Percentiles rank a stretch among this genome's conserved stretches.
phyloP scores from a whole-genome alignment of 139 green algal species.

The Haematococcus sp. region DNA sequence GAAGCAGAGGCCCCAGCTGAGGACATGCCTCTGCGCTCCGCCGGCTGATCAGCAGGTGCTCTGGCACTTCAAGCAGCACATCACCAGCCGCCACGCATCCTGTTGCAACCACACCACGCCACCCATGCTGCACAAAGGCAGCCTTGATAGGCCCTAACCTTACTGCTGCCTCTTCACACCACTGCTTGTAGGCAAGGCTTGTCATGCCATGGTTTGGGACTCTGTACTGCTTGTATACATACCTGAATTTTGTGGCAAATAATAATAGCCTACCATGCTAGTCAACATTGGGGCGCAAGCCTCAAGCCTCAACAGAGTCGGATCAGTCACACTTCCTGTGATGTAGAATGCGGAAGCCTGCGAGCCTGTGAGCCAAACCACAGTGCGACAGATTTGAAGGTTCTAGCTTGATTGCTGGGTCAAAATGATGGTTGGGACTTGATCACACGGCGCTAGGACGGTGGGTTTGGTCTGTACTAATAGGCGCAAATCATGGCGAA shows the following conservation, averaged over 20 bases:
- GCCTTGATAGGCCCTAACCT: slow-evolving; percentile 13
- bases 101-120: slow-evolving; percentile 56
- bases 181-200: slow-evolving; percentile 28
- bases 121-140: slow-evolving; percentile 45
- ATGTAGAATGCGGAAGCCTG: no score
- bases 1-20: background rate
- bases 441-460: no score
- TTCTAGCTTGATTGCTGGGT: no score
- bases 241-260: no score
- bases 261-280: no score
- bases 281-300: no score
- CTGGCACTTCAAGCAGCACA: slow-evolving; percentile 48
- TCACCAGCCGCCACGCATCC: slow-evolving; percentile 30
- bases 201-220: slow-evolving; percentile 2
- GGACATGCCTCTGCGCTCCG: slow-evolving; percentile 26
- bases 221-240: background rate
- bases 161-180: slow-evolving; percentile 40
- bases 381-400: no score
- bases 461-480: no score
- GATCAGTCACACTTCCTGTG: no score
- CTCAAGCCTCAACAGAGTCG: no score
- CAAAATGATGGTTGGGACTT: no score
- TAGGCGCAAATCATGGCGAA: background rate
- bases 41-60: slow-evolving; percentile 44
- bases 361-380: no score